Base-by-base conservation (phyloP, 768 basidiomycete species). In the Fistulinella prunicolor region DNA sequence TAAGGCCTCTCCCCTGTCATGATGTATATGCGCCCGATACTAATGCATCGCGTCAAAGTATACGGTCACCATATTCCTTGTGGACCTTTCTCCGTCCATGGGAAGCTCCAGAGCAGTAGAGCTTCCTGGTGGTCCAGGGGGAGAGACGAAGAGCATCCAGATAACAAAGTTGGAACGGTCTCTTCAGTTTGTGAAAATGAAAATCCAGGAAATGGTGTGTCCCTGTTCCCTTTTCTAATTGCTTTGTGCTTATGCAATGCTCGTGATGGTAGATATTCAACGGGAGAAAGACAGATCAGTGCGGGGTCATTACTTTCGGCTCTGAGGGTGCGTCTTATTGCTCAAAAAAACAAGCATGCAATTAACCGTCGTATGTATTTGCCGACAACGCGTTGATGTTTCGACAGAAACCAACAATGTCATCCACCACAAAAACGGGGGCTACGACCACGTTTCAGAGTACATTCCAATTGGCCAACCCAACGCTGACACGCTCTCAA, bases 51-150 rank as follows among this genome's bases (percentile, higher is more conserved):
- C 16, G 21, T 9, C 26, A 0, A 60, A 92, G 90, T 91, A 83
- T 62, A 89, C 88, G 0, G 89, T 88, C 1, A 88, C 86, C 19
- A 85, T 92, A 80, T 96, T 93, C 63, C 78, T 95, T 58, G 70
- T 98, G 57, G 94, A 97, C 74, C 73, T 86, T 39, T 94, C 91
- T 12, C 78, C 85, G 46, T 83, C 92, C 36, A 97, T 96, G 94
- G 85, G 78, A 17, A 77, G 77, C 44, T 61, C 70, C 42, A 72
- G 82, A 44, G 75, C 71, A 1, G 76, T 91, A 34, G 73, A 83
- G 34, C 62, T 85, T 20, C 73, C 81, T 4, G 69, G 72, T 24
- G 78, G 76, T 21, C 69, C 77, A 12, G 68, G 78, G 30, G 80
- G 79, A 39, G 77, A 83, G 53, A 58, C 67, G 29, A 71, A 70